Percentiles rank a stretch among this genome's conserved stretches.
phyloP scores from a whole-genome alignment of 108 stramenopile species.

The Nitzschia putrida region DNA sequence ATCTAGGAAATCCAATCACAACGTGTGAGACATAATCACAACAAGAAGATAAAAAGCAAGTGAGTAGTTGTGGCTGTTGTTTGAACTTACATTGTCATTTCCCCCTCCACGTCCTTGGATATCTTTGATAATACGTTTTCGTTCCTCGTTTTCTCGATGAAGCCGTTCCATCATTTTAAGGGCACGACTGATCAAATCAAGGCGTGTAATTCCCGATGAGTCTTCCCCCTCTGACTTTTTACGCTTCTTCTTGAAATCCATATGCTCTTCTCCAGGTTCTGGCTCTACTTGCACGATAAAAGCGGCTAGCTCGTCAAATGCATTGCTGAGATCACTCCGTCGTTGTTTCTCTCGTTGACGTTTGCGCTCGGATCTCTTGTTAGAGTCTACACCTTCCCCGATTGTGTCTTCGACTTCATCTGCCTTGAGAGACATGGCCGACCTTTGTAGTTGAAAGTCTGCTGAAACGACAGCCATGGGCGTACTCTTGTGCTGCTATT shows the following conservation, averaged over 20 bases:
- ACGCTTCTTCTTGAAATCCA: conserved; percentile 27
- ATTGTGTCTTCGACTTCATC: conserved; percentile 6
- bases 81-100: conserved; percentile 39
- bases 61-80: background rate
- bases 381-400: conserved; percentile 19
- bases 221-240: conserved; percentile 37
- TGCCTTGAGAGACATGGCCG: conserved; percentile 22
- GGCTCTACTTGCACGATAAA: conserved; percentile 70
- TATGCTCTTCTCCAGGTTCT: conserved; percentile 26
- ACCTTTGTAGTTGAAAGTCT: background rate
- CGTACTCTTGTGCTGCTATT: background rate
- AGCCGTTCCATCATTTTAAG: conserved; percentile 39
- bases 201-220: conserved; percentile 41
- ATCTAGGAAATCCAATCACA: conserved; percentile 21
- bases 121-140: conserved; percentile 27
- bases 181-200: conserved; percentile 47
- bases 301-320: conserved; percentile 69
- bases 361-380: conserved; percentile 69
- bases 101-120: conserved; percentile 29
- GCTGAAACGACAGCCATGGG: background rate
- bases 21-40: background rate
- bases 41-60: background rate
- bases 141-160: conserved; percentile 49
- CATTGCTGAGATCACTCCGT: conserved; percentile 69
- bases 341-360: conserved; percentile 81